Base-by-base conservation (phyloP, 148 eudicot genomes). In the Rhododendron molle region DNA sequence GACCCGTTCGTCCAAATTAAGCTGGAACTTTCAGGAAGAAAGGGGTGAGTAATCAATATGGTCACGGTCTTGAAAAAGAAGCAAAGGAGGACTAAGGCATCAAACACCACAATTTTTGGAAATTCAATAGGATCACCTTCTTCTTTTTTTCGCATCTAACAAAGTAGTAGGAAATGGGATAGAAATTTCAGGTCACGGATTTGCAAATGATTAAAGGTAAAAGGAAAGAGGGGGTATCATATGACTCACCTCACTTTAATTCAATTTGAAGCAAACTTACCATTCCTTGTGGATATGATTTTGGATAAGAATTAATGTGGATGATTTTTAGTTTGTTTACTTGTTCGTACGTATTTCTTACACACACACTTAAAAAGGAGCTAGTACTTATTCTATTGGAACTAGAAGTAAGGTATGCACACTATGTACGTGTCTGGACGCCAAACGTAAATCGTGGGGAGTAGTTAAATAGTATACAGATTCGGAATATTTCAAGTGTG, bases 211-310 rank as follows among this genome's bases (percentile, higher is more conserved):
- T 28, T 71, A 30, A 71, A 28, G 36, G 36, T 14, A 62, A 80
- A 50, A 28, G 38, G 10, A 52, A 16, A 32, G 47, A 82, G 10
- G 13, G 60, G 74, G 49, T 62, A 50, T 82, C 84, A 82, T 71
- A 62, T 60, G 84, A 62, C 50, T 62, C 84, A 40, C 43, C 69
- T 4, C 54, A 44, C 71, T 81, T 81, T 20, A 52, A 54, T 54
- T 81, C 71, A 81, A 54, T 47, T 81, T 34, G 71, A 62, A 81
- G 69, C 71, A 34, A n/a, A 23, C 83, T 81, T 36, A 56, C 23
- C 44, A 81, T 54, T 62, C 83, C 16, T 32, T 81, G 81, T 78
- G 81, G 81, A 78, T 78, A 78, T 79, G 81, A 12, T 47, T 47
- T 56, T 81, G 83, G 83, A 81, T 81, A 81, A 62, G 62, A 81